Percentiles rank a stretch among this genome's conserved stretches.
phyloP scores from a whole-genome alignment of 768 basidiomycete genomes.

The Mycena floridula region DNA sequence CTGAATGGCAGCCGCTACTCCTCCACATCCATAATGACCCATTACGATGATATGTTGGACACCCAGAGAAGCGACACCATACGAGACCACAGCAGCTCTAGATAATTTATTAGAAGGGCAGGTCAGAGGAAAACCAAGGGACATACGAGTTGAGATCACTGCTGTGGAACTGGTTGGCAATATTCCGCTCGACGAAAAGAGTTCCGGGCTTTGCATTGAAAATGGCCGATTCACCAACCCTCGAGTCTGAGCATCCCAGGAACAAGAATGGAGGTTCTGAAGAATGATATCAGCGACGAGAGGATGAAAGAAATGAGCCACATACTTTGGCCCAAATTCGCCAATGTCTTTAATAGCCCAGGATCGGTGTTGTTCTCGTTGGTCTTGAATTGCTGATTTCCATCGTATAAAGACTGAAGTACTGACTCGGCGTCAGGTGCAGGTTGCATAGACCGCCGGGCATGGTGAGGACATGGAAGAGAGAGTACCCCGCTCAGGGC shows the following conservation, averaged over 20 bases:
- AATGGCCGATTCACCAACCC: constrained; percentile 30
- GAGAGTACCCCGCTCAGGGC: too few relatives aligned
- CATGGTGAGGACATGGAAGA: too few relatives aligned
- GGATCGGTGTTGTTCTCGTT: constrained; percentile 18
- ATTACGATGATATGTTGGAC: constrained; percentile 36
- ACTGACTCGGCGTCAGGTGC: too few relatives aligned
- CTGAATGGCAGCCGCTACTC: constrained; percentile 32
- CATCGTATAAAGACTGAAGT: constrained; percentile 21
- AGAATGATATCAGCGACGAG: background rate
- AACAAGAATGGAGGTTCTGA: constrained; percentile 29
- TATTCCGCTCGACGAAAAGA: constrained; percentile 32
- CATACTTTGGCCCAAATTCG: constrained; percentile 28
- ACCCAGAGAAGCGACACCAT: constrained; percentile 27
- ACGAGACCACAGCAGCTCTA: constrained; percentile 30
- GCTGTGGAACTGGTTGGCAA: constrained; percentile 32
- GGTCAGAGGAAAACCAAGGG: background rate
- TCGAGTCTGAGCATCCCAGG: constrained; percentile 33
- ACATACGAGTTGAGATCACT: constrained; percentile 30
- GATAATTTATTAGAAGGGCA: background rate
- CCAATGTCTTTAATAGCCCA: constrained; percentile 20
- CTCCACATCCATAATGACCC: constrained; percentile 40
- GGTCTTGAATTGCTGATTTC: constrained; percentile 26
- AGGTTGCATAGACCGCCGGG: too few relatives aligned
- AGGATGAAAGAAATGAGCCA: background rate
- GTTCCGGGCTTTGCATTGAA: constrained; percentile 33